phyloP scores from a whole-genome alignment of 352 stramenopile genomes.

The Peronospora belbahrii region DNA sequence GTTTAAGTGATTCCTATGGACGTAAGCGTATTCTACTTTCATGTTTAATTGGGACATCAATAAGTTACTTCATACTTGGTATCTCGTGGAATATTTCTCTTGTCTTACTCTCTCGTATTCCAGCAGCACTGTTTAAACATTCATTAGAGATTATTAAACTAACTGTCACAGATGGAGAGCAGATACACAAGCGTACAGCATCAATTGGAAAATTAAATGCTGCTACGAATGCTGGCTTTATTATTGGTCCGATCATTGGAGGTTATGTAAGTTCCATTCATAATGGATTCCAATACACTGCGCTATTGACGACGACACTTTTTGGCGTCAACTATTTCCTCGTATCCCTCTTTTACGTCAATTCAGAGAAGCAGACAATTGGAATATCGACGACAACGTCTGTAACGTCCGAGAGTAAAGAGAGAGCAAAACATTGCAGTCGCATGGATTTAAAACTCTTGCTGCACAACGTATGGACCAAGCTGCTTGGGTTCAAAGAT shows the following conservation, averaged over 20 bases:
- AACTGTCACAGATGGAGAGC: slow-evolving; percentile 50
- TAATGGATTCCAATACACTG: slow-evolving; percentile 77
- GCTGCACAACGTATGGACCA: slow-evolving; percentile 38
- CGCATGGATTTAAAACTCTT: slow-evolving; percentile 29
- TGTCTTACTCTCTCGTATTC: slow-evolving; percentile 64
- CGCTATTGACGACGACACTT: slow-evolving; percentile 56
- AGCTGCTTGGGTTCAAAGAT: slow-evolving; percentile 53
- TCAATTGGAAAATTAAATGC: slow-evolving; percentile 69
- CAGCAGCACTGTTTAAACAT: slow-evolving; percentile 74
- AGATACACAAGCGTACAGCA: slow-evolving; percentile 24
- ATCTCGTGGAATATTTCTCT: slow-evolving; percentile 77
- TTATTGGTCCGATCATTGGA: slow-evolving; percentile 59
- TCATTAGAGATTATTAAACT: slow-evolving; percentile 76
- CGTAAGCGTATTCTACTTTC: slow-evolving; percentile 50
- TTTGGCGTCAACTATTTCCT: slow-evolving; percentile 68
- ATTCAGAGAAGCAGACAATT: slow-evolving; percentile 8
- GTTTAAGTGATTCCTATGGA: slow-evolving; percentile 65
- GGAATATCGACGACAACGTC: not conserved
- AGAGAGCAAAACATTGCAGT: slow-evolving; percentile 10
- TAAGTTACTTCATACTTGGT: slow-evolving; percentile 60
- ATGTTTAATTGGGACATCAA: slow-evolving; percentile 53
- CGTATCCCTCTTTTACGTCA: slow-evolving; percentile 45
- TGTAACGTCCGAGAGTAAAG: not conserved
- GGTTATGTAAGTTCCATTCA: slow-evolving; percentile 60
- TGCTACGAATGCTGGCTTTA: slow-evolving; percentile 66